Evolutionary conservation across 208 protist species (phyloP), one percentile per base, ranked within the genome.

Genomic region (Leishmania guyanensis): DNA sequence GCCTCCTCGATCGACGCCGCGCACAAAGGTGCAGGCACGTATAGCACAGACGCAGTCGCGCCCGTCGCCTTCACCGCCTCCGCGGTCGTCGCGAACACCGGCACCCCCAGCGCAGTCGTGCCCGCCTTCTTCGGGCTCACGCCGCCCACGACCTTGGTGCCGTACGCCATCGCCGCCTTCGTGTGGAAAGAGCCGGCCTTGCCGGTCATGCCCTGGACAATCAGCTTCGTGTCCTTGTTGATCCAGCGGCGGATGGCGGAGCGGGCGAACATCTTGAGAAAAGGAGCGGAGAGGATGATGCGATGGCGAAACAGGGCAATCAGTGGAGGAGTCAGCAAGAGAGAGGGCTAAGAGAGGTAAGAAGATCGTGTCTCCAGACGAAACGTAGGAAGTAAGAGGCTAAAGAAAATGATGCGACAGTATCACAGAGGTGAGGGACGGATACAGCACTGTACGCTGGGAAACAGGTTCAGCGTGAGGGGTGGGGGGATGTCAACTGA

Each of bases 151-250:
- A 99, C 98, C 75, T 99, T 98, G 43, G 99, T 99, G 65, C 99
- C 99, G 88, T 99, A 99, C 36, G 90, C 96, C 78, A 99, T 99
- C 22, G 98, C 98, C 83, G 98, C 95, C 89, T 99, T 86, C 48
- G 90, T 98, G 89, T 99, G 99, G 91, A 99, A 99, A 43, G 98
- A 99, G 69, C 99, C 99, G 84, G 98, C 97, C 83, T 98, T 99
- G 77, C 99, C 99, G n/a, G 99, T 99, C 80, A 99, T 98, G 86
- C 99, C 99, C 92, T 99, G 99, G 86, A 98, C 99, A 77, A 99
- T 99, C 17, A 99, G 97, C 90, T 99, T 99, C 20, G 99, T 99
- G 84, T 99, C 85, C 84, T 98, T 99, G 89, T 98, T 95, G 77
- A 99, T 86, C 89, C 91, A 95, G 53, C 86, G 84, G 51, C 93